phyloP scores from a whole-genome alignment of 192 early-diverging fungal species.

The Coemansia sp. region DNA sequence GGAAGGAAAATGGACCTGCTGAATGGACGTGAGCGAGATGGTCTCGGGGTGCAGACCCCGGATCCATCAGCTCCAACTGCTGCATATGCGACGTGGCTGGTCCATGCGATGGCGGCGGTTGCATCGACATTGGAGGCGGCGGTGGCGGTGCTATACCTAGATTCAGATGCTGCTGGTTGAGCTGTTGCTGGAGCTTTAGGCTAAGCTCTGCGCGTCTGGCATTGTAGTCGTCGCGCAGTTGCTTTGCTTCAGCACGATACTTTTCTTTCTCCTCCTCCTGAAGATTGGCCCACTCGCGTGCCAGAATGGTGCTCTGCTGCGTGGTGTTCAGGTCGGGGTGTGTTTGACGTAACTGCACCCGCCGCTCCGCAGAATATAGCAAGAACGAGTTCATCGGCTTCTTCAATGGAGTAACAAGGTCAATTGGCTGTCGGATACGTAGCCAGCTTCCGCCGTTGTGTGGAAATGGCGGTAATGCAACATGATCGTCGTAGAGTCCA shows the following conservation, averaged over 20 bases:
- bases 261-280: slow-evolving; percentile 56
- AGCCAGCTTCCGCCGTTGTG: slow-evolving; percentile 41
- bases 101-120: slow-evolving; percentile 7
- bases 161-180: slow-evolving; percentile 55
- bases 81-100: slow-evolving; percentile 16
- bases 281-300: slow-evolving; percentile 66
- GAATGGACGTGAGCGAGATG: slow-evolving; percentile 15
- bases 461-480: slow-evolving; percentile 30
- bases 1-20: slow-evolving; percentile 19
- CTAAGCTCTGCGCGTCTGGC: slow-evolving; percentile 57
- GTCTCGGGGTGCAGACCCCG: slow-evolving; percentile 7
- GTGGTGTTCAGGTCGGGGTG: slow-evolving; percentile 63
- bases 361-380: slow-evolving; percentile 65
- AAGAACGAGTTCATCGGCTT: slow-evolving; percentile 70
- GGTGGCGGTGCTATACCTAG: slow-evolving; percentile 28
- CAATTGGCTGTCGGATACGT: slow-evolving; percentile 49
- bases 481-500: slow-evolving; percentile 46
- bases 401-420: slow-evolving; percentile 58
- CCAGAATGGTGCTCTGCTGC: slow-evolving; percentile 64
- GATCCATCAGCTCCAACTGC: slow-evolving; percentile 25
- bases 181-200: slow-evolving; percentile 57
- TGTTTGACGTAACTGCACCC: slow-evolving; percentile 61
- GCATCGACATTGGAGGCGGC: slow-evolving; percentile 6
- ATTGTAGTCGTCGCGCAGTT: slow-evolving; percentile 64
- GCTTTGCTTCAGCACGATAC: slow-evolving; percentile 59